Evolutionary conservation across 768 basidiomycete genomes (phyloP), one percentile per base, ranked within the genome.

Genomic region (Leucosporidium yakuticum): DNA sequence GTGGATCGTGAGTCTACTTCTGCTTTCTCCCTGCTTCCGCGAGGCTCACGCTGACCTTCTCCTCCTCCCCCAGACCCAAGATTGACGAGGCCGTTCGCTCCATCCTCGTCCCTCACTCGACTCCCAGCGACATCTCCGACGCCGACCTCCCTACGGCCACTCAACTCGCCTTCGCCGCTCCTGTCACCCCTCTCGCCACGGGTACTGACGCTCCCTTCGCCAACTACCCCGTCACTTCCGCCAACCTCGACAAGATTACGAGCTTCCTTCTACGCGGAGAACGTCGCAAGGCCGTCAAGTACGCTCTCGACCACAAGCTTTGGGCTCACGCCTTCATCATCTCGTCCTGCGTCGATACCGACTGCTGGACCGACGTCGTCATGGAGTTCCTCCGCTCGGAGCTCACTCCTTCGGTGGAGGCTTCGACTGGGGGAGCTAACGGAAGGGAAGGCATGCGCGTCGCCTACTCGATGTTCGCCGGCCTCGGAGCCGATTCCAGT

Each of bases 271-370:
- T 93, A 15, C 84, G 85, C 65, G 96, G 95, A 21, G 87, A 96
- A 74, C 87, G 91, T 47, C 85, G 85, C 27, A 85, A 87, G 70
- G 96, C 96, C 1, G 92, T 89, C 76, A 86, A 86, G 66, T 93
- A 86, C 77, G 95, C 96, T 4, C 82, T 91, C 53, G 89, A 94
- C 67, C 85, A 92, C 78, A 88, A 85, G 75, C 79, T 98, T 51
- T 99, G 95, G 94, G 87, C 91, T 1, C 96, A 99, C 78, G 95
- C 96, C 3, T 86, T 98, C 85, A 79, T 98, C 64, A 92, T 99
- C 70, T 86, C 95, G 15, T 94, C 90, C 75, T 88, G 89, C 64
- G 84, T 96, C 61, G 95, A 95, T 78, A 90, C 89, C 73, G 93
- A 96, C 34, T 83, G 90, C 3, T 98, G 92, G 92, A 90, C 89